Base-by-base conservation (phyloP, 805 yeast genomes). In the Sungouiella thailandica region DNA sequence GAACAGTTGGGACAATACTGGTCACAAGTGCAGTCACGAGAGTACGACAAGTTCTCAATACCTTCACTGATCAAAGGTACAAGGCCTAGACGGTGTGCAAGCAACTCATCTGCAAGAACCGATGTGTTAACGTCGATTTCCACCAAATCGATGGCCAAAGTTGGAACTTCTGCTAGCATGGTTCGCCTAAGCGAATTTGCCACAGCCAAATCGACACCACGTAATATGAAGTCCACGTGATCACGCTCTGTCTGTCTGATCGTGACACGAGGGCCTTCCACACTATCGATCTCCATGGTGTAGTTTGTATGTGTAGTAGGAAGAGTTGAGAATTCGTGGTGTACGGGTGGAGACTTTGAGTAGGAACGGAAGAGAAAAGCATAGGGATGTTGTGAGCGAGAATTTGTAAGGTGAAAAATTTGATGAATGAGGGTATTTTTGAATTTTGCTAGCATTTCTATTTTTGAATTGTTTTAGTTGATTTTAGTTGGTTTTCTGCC, bases 21-120 rank as follows among this genome's bases (percentile, higher is more conserved):
- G 58, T 93, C 98, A 68, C 99, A 93, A 28, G 95, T 89, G 61
- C 99, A 93, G 58, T 93, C 98, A 55, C 97, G 75, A 18, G 94
- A 81, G 62, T 89, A 90, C 42, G 86, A 79, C 44, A 90, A 67
- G 41, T 80, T 74, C 32, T 87, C 96, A 28, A 89, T 87, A 40
- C 85, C 90, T 26, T 78, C 77, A 49, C 94, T 79, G 45, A 81
- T 83, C 29, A 93, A 68, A 2, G 99, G 99, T 40, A 93, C 78
- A 35, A 93, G 70, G 26, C 99, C 99, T 42, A 93, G 65, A 55
- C 99, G 72, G 61, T 93, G 99, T 19, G 97, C 80, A 39, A 93
- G 76, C 55, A 93, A 93, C 61, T 93, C 99, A 60, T 93, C 99
- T 2, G 98, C 97, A 40, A 93, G 67, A 14, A 93, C 98, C 9